Evolutionary conservation across 208 protist species (phyloP), one percentile per base, ranked within the genome.

Genomic region (Acanthamoeba castellanii): DNA sequence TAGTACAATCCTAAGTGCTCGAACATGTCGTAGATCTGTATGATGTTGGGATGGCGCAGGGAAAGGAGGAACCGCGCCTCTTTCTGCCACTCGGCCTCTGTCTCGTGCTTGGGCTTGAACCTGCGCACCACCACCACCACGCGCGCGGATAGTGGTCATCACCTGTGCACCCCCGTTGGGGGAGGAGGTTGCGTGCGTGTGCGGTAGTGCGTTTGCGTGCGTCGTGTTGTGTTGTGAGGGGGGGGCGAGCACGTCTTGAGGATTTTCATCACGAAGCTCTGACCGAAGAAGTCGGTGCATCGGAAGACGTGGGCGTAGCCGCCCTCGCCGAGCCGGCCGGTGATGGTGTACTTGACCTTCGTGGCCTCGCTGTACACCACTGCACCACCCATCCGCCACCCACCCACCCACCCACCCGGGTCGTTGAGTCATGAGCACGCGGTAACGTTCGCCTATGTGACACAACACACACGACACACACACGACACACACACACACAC

Each of bases 101-200:
- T 82, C 74, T 82, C 74, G 74, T 82, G 74, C 37, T 82, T 82
- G 74, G 74, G 74, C 74, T 82, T 82, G 74, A 82, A 82, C 37
- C 74, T 82, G 32, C 34, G 8, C 61, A 1, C 18, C 11, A 25
- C 59, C 61, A 11, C 61, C 61, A 7, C 20, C 20, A 64, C 57
- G 57, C 22, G 57, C 22, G 57, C 22, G 7, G 57, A 64, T 27
- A 27, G 14, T 64, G 18, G 1, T 25, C 50, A 11, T 18, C 50
- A 11, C 7, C 50, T 18, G 14, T 11, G 4, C 47, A 14, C 47
- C 47, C 47, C 47, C 47, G 47, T 4, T 52, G 47, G 47, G 47
- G 4, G 47, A 11, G 47, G 47, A 14, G 50, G 4, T 57, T 57
- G 50, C 50, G 50, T 42, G 37, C 37, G 37, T n/a, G n/a, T n/a